These are phyloP conservation scores for Cercospora sp. DNA, from an alignment of 2,329 filamentous ascomycete genomes.

Conservation along the genomic window DNA sequence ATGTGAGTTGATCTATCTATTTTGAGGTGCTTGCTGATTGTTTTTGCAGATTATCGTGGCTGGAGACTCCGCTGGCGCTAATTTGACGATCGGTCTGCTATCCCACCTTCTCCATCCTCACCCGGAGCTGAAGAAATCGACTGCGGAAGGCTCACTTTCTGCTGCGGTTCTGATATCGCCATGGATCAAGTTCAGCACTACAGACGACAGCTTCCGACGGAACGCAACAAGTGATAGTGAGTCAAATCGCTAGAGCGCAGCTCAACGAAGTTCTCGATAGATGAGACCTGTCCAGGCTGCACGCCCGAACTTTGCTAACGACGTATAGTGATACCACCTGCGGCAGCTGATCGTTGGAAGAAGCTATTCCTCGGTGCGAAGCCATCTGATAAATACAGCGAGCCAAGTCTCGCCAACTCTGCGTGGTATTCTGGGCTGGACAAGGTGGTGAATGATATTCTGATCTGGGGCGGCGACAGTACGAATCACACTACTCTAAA, in stretches of 20 bases:
- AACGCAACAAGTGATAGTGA: conserved; percentile 53
- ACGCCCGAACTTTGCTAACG: background rate
- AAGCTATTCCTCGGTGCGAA: conserved; percentile 47
- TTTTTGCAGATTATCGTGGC: conserved; percentile 46
- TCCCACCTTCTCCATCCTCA: conserved; percentile 60
- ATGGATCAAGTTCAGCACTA: conserved; percentile 56
- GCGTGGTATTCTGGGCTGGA: conserved; percentile 57
- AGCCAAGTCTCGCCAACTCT: conserved; percentile 50
- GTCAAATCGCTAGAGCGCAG: background rate
- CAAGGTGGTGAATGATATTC: conserved; percentile 45
- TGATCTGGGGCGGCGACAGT: conserved; percentile 56
- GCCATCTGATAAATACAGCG: conserved; percentile 53
- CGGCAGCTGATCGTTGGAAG: conserved; percentile 49
- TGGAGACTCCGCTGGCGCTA: conserved; percentile 58
- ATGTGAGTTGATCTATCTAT: conserved; percentile 29
- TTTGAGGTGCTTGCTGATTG: background rate
- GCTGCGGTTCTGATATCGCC: conserved; percentile 58
- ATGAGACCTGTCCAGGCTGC: background rate
- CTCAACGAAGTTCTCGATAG: background rate
- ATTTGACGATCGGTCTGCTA: conserved; percentile 48
- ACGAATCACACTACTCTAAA: background rate
- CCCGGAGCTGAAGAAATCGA: conserved; percentile 44
- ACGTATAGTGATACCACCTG: conserved; percentile 42
- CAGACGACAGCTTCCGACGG: conserved; percentile 44
- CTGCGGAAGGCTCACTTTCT: conserved; percentile 47